Evolutionary conservation across 2,329 filamentous ascomycete genomes (phyloP), one percentile per base, ranked within the genome.

Genomic region (Chaetothyriales sp.): DNA sequence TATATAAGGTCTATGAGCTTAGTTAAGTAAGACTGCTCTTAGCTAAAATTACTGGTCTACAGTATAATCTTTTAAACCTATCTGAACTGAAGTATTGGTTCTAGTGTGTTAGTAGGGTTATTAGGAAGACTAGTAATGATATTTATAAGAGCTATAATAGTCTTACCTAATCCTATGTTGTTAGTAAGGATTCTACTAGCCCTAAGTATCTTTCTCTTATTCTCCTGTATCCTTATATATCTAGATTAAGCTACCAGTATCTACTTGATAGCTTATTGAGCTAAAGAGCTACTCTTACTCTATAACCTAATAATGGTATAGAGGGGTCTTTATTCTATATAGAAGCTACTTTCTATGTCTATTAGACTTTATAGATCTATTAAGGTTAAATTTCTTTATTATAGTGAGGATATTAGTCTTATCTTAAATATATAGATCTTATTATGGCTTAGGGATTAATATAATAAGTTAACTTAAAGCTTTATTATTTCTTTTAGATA

Each of bases 141-240:
- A 19, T 65, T 69, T 15, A 66, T 66, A 65, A 58, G 56, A 33
- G 44, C 18, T 18, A 45, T 15, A 44, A 50, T 22, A 49, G 53
- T 55, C 60, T 66, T 63, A 62, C 43, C 69, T 25, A 70, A 64
- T 0, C 69, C 69, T 68, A 70, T 70, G 8, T 64, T 62, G 49
- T 71, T 68, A 25, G 65, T 67, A 1, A 69, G 60, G 18, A 71
- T 58, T 0, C 69, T 68, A 5, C 69, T 69, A 15, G 48, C 22
- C 6, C 22, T 25, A 54, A 1, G 67, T 65, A 9, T 44, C 46
- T 44, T 49, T 54, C 48, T 44, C 25, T 47, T 43, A 18, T 50
- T 18, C 4, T 22, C 18, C 13, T 8, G 29, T 46, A 43, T 48
- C 54, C 46, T 62, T 55, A 13, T 59, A 51, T 9, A 56, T 56